Evolutionary conservation across 768 basidiomycete species (phyloP).

Genomic region (Thelephora aurantiotincta): DNA sequence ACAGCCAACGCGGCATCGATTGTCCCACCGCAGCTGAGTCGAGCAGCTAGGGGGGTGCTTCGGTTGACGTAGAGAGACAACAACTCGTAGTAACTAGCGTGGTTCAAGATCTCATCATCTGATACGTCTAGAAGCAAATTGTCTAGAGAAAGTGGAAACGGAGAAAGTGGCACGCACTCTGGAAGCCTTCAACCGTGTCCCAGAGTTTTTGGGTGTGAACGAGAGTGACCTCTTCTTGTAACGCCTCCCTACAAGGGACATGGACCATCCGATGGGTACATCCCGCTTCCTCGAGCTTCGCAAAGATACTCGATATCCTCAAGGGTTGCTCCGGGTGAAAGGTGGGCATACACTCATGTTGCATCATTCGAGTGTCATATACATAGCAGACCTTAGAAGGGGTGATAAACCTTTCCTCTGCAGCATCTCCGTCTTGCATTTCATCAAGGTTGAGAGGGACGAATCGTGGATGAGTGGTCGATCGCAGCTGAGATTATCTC

Average conservation of each 20-base stretch:
- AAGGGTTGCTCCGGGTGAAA: slow-evolving; percentile 70
- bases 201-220: slow-evolving; percentile 83
- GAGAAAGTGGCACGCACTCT: slow-evolving; percentile 18
- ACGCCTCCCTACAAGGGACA: slow-evolving; percentile 55
- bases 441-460: too few relatives aligned
- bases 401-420: too few relatives aligned
- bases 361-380: slow-evolving; percentile 77
- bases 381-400: slow-evolving; percentile 55
- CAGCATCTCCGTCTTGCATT: too few relatives aligned
- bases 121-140: slow-evolving; percentile 34
- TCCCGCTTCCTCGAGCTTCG: slow-evolving; percentile 37
- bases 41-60: slow-evolving; percentile 67
- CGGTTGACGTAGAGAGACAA: slow-evolving; percentile 81
- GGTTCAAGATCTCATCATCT: slow-evolving; percentile 54
- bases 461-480: too few relatives aligned
- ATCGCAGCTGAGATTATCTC: too few relatives aligned
- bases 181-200: slow-evolving; percentile 53
- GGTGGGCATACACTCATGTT: slow-evolving; percentile 56
- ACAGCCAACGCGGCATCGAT: slow-evolving; percentile 81
- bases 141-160: slow-evolving; percentile 39
- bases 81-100: slow-evolving; percentile 68
- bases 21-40: slow-evolving; percentile 82
- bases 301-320: slow-evolving; percentile 61
- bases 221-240: slow-evolving; percentile 60
- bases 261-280: slow-evolving; percentile 56